These are phyloP conservation scores for Babesia bigemina DNA, from an alignment of 169 alveolate genomes.

Conservation along the genomic window DNA sequence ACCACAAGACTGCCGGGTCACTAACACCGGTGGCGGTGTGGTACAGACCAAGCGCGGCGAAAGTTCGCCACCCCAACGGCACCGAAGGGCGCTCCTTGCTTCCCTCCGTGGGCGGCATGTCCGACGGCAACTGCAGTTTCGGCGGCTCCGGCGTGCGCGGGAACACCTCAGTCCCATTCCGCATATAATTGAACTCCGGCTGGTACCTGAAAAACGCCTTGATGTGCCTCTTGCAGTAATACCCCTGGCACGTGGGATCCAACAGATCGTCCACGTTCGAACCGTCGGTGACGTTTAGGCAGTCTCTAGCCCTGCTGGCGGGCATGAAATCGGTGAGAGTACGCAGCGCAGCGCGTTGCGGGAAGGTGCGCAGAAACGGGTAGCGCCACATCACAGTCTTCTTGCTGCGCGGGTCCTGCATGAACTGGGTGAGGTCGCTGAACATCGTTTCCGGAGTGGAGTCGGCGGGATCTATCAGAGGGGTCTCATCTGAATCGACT, in stretches of 20 bases:
- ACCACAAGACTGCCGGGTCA: constrained; percentile 62
- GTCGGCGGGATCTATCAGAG: constrained; percentile 5
- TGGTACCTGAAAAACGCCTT: constrained; percentile 56
- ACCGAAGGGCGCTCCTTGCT: constrained; percentile 60
- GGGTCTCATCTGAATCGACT: background rate
- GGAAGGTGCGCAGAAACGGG: constrained; percentile 33
- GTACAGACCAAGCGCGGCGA: constrained; percentile 54
- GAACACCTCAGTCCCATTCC: constrained; percentile 43
- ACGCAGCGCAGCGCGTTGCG: constrained; percentile 56
- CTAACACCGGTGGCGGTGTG: constrained; percentile 23
- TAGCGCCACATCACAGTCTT: constrained; percentile 22
- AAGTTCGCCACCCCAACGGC: constrained; percentile 69
- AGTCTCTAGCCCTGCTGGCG: constrained; percentile 30
- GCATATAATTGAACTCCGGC: constrained; percentile 32
- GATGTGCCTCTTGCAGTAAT: constrained; percentile 33
- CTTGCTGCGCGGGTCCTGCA: constrained; percentile 29
- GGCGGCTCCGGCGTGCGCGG: constrained; percentile 41
- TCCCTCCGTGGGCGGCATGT: constrained; percentile 49
- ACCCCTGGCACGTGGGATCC: constrained; percentile 42
- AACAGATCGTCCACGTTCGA: constrained; percentile 60
- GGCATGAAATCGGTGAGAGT: constrained; percentile 56
- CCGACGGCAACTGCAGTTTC: constrained; percentile 38
- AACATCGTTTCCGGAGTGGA: constrained; percentile 41
- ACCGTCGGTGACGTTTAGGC: constrained; percentile 65
- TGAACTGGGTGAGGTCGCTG: constrained; percentile 13